Evolutionary conservation across 148 eudicot genomes (phyloP).

Genomic region (Heliamphora exappendiculata): DNA sequence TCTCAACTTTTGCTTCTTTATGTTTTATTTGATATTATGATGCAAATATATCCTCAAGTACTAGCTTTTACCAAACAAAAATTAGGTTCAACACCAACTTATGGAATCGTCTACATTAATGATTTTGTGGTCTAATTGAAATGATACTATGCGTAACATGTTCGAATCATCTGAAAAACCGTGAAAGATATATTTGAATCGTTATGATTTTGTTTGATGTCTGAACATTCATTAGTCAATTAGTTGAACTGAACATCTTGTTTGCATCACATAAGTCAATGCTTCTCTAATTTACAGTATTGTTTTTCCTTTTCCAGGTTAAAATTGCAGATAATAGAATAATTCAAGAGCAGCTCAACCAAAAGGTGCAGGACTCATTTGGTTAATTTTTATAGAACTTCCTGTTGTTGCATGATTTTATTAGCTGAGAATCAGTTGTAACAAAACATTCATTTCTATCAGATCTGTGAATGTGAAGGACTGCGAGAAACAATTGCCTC

Average conservation of each 20-base stretch:
- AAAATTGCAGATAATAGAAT: conserved; percentile 88
- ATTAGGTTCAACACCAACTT: not conserved
- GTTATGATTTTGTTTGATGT: not conserved
- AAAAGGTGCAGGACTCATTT: conserved; percentile 46
- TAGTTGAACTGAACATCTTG: not conserved
- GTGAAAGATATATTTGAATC: not conserved
- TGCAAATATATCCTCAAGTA: not conserved
- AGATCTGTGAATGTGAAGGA: conserved; percentile 76
- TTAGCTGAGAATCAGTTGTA: not conserved
- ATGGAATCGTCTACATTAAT: not conserved
- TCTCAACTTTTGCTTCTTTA: not conserved
- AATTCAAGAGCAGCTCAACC: conserved; percentile 91
- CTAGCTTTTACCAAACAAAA: not conserved
- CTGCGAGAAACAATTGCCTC: conserved; percentile 55
- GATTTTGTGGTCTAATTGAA: not conserved
- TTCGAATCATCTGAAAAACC: not conserved
- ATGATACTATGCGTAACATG: not conserved
- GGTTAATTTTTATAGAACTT: not conserved
- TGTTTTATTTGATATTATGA: not conserved
- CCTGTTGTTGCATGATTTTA: not conserved
- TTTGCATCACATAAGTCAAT: not conserved
- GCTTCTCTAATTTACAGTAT: not conserved
- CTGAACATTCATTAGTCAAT: not conserved
- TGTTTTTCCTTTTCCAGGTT: conserved; percentile 44
- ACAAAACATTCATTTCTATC: conserved; percentile 12